Evolutionary conservation across 495 filamentous ascomycete species (phyloP).

Genomic region (Cryomyces minteri): DNA sequence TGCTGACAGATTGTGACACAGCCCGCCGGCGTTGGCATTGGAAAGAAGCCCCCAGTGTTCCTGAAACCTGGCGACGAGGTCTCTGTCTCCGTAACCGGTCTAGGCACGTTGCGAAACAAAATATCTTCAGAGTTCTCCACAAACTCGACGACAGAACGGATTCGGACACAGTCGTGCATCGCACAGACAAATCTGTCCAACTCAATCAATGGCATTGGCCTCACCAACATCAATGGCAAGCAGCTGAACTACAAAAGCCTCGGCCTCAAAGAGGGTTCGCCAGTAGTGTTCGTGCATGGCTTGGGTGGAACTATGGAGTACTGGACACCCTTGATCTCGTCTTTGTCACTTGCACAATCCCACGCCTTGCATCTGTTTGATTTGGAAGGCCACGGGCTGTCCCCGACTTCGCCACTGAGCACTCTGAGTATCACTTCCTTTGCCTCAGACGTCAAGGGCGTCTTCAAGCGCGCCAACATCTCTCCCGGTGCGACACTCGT

Average conservation of each 20-base stretch:
- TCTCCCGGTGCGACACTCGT: constrained; percentile 16
- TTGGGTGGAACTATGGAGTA: constrained; percentile 25
- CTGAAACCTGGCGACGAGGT: constrained; percentile 27
- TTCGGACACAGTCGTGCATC: constrained; percentile 10
- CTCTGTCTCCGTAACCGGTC: constrained; percentile 23
- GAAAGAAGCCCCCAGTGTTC: constrained; percentile 26
- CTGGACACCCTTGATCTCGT: constrained; percentile 24
- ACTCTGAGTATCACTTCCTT: constrained; percentile 23
- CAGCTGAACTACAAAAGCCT: constrained; percentile 20
- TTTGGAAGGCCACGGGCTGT: constrained; percentile 35
- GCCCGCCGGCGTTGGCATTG: constrained; percentile 34
- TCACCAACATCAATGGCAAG: constrained; percentile 28
- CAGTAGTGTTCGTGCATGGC: constrained; percentile 32
- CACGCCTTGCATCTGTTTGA: constrained; percentile 26
- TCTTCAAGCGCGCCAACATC: constrained; percentile 17
- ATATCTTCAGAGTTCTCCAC: constrained; percentile 16
- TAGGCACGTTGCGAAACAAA: constrained; percentile 27
- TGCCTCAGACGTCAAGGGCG: constrained; percentile 22
- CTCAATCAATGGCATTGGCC: constrained; percentile 14
- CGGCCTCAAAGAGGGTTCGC: constrained; percentile 7
- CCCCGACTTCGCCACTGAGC: constrained; percentile 25
- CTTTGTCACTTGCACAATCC: constrained; percentile 7
- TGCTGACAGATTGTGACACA: neutral
- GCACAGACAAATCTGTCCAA: constrained; percentile 14
- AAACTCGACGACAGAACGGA: constrained; percentile 10